These are phyloP conservation scores for Dillenia suffruticosa DNA, from an alignment of 164 flowering plant genomes.

Conservation along the genomic window DNA sequence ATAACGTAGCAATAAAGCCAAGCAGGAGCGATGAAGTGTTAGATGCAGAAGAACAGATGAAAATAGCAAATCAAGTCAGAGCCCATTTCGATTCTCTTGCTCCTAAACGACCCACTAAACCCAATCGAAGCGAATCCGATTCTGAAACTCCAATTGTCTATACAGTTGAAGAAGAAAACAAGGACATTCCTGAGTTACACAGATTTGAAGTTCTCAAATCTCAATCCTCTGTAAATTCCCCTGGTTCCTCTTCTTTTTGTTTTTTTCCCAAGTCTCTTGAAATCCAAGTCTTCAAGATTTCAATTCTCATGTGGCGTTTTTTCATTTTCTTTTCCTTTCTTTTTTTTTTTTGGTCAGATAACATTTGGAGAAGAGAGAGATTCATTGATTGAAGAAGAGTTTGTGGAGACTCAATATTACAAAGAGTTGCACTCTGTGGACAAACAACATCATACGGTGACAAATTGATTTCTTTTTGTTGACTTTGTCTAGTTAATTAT, in stretches of 20 bases:
- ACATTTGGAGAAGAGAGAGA: conserved; percentile 15
- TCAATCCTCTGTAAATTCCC: conserved; percentile 24
- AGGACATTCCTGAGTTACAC: conserved; percentile 40
- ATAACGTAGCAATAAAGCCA: conserved; percentile 35
- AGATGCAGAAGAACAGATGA: conserved; percentile 40
- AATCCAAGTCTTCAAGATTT: too few relatives aligned
- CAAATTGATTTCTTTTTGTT: not conserved
- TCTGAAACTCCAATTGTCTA: conserved; percentile 3
- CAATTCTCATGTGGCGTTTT: not conserved
- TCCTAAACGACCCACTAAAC: conserved; percentile 66
- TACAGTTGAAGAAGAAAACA: not conserved
- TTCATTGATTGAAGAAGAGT: conserved; percentile 38
- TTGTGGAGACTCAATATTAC: conserved; percentile 75
- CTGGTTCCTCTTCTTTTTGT: not conserved
- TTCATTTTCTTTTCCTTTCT: not conserved
- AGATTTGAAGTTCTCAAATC: conserved; percentile 42
- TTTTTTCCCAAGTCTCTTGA: not conserved
- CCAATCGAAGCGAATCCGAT: conserved; percentile 61
- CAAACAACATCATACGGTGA: conserved; percentile 65
- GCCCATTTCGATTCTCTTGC: conserved; percentile 53
- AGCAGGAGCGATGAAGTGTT: conserved; percentile 73
- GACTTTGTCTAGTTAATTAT: too few relatives aligned
- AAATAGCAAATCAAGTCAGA: conserved; percentile 36
- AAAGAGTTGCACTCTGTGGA: conserved; percentile 46
- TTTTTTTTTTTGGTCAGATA: conserved; percentile 11